phyloP scores from a whole-genome alignment of 305 asterid species.

The Vinca major region DNA sequence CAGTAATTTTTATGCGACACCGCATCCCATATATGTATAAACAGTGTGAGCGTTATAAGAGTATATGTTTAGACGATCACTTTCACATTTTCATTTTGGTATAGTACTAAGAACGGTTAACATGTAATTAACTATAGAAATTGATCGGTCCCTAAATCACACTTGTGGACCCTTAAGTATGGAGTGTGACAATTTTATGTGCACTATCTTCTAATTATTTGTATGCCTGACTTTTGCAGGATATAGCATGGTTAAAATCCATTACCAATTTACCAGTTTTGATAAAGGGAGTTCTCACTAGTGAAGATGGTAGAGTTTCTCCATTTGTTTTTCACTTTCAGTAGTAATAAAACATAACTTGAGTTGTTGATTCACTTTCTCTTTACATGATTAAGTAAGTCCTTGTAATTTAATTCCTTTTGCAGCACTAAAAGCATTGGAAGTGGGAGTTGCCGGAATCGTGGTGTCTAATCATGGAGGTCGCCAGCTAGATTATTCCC shows the following conservation, averaged over 20 bases:
- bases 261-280: slow-evolving; percentile 54
- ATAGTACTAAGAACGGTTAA: too few species aligned
- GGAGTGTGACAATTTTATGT: too few species aligned
- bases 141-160: too few species aligned
- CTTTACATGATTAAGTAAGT: background rate
- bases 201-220: background rate
- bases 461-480: slow-evolving; percentile 68
- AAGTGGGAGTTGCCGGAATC: slow-evolving; percentile 51
- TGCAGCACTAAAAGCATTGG: slow-evolving; percentile 54
- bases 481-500: slow-evolving; percentile 51
- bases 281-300: slow-evolving; percentile 53
- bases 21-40: too few species aligned
- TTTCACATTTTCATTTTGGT: too few species aligned
- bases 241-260: slow-evolving; percentile 57
- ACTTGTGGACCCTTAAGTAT: too few species aligned
- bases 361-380: background rate
- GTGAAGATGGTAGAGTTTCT: slow-evolving; percentile 42
- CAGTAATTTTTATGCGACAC: too few species aligned
- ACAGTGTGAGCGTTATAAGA: too few species aligned
- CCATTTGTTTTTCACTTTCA: background rate
- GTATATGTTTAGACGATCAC: too few species aligned
- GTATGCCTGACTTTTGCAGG: slow-evolving; percentile 32
- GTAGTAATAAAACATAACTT: background rate
- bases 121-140: too few species aligned
- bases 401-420: background rate